Evolutionary conservation across 202 grass and related monocot genomes (phyloP), one percentile per base, ranked within the genome.

Genomic region (Tripidium arundinaceum): DNA sequence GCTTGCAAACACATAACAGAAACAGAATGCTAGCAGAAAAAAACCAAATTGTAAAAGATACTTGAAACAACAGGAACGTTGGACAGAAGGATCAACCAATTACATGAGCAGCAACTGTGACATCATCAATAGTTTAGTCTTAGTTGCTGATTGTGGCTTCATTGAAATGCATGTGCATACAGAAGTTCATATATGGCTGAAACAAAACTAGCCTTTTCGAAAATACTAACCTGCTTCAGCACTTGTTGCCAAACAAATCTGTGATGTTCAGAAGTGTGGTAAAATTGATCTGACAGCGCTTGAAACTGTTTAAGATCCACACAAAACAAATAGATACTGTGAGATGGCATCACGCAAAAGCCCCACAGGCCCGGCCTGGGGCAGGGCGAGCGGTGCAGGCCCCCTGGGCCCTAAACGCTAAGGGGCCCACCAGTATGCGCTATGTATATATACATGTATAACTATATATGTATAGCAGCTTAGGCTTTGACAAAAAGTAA

Each of bases 231-330:
- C 92, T 92, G 94, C 37, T 83, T 75, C 55, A 97, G 78, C 79
- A 94, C 70, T 79, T 97, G 87, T 27, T 94, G 72, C 67, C 94
- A 83, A 22, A 94, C 89, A 90, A 97, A 97, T 75, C 47, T 90
- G 74, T 97, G 94, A 58, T 94, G 85, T 25, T 94, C 91, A 39
- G 87, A 38, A 69, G 74, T 85, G 24, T 87, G 91, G 63, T 97
- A 97, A 69, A 97, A 92, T 70, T 94, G 94, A 80, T 97, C 91
- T 13, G 91, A 94, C 31, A 94, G 62, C 76, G 94, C 91, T 63
- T 89, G 72, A 66, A 97, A 97, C 94, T 97, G 87, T 47, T 72
- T 67, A 75, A 64, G 81, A 76, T 11, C 54, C 57, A 75, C 84
- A 57, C 8, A 68, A 59, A 24, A 78, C 42, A 64, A 42, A 65